phyloP scores from a whole-genome alignment of 768 basidiomycete genomes.

The Agaricus blazei region DNA sequence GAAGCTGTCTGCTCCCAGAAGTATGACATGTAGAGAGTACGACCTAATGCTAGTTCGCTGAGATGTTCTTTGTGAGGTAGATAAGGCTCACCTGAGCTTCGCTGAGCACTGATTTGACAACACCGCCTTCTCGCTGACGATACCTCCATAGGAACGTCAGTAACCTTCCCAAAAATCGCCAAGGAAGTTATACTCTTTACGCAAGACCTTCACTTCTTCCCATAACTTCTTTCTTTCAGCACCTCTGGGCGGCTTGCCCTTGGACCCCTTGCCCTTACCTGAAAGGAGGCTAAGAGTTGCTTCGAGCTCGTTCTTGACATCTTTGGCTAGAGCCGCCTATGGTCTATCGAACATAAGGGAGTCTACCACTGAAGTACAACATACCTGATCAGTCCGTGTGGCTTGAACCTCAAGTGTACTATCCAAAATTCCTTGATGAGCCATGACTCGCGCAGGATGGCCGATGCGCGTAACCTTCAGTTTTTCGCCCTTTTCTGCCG shows the following conservation, averaged over 20 bases:
- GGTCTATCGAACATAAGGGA: neutral
- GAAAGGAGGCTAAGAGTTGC: constrained; percentile 58
- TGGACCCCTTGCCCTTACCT: constrained; percentile 68
- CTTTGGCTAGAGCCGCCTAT: constrained; percentile 77
- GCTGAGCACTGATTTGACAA: constrained; percentile 74
- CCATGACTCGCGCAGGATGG: constrained; percentile 91
- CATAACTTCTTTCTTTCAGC: constrained; percentile 78
- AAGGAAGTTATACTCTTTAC: constrained; percentile 67
- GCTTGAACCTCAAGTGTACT: constrained; percentile 73
- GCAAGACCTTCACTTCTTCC: constrained; percentile 79
- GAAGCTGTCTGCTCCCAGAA: constrained; percentile 79
- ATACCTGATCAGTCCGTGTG: constrained; percentile 58
- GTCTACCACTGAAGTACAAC: neutral
- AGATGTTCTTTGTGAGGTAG: neutral
- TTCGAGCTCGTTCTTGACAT: constrained; percentile 86
- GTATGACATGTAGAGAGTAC: constrained; percentile 95
- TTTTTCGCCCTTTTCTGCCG: constrained; percentile 39
- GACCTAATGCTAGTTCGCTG: constrained; percentile 37
- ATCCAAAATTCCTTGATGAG: constrained; percentile 58
- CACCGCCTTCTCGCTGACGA: constrained; percentile 80
- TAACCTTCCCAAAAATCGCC: neutral
- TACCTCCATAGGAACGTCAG: constrained; percentile 47
- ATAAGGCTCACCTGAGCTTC: constrained; percentile 58
- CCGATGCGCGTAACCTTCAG: constrained; percentile 83
- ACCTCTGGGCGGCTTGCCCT: constrained; percentile 66